Evolutionary conservation across 208 protist genomes (phyloP).

Genomic region (Herpetomonas tarakana): DNA sequence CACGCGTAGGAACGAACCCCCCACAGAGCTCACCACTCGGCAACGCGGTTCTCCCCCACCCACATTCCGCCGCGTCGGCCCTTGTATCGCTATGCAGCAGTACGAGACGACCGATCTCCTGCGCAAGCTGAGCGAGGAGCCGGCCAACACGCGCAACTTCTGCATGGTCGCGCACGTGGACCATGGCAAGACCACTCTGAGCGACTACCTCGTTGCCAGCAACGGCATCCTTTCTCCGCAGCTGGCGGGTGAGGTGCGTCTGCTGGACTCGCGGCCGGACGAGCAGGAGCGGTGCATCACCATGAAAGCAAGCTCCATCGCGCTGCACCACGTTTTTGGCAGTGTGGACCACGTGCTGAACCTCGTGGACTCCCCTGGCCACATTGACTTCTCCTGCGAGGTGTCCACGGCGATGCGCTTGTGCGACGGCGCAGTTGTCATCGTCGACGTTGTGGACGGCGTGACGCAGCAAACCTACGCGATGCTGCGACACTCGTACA

Average conservation of each 20-base stretch:
- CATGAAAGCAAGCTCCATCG: conserved; percentile 99
- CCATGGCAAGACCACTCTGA: conserved; percentile 99
- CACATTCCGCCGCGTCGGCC: too few species aligned
- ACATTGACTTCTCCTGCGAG: conserved; percentile 98
- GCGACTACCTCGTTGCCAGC: conserved; percentile 96
- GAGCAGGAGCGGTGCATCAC: conserved; percentile 99
- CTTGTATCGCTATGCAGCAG: too few species aligned
- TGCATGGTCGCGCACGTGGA: conserved; percentile 99
- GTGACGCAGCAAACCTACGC: conserved; percentile 94
- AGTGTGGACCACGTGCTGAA: conserved; percentile 91
- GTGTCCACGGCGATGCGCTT: conserved; percentile 98
- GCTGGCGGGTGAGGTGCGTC: conserved; percentile 97
- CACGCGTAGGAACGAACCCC: too few species aligned
- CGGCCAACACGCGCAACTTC: conserved; percentile 93
- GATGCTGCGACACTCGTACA: conserved; percentile 96
- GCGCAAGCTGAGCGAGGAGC: conserved; percentile 56
- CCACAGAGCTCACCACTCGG: too few species aligned
- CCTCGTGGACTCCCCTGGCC: conserved; percentile 99
- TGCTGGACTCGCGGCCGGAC: conserved; percentile 96
- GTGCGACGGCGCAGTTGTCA: conserved; percentile 96
- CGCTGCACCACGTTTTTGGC: conserved; percentile 82
- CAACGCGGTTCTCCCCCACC: too few species aligned
- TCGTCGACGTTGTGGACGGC: conserved; percentile 99
- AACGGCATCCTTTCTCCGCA: conserved; percentile 98
- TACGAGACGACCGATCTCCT: conserved; percentile 40